A percentile compares a stretch with the other conserved stretches of the same genome.
Evolutionary conservation across 1,284 basidiomycete genomes (phyloP).

Genomic region (Pascua sp.): DNA sequence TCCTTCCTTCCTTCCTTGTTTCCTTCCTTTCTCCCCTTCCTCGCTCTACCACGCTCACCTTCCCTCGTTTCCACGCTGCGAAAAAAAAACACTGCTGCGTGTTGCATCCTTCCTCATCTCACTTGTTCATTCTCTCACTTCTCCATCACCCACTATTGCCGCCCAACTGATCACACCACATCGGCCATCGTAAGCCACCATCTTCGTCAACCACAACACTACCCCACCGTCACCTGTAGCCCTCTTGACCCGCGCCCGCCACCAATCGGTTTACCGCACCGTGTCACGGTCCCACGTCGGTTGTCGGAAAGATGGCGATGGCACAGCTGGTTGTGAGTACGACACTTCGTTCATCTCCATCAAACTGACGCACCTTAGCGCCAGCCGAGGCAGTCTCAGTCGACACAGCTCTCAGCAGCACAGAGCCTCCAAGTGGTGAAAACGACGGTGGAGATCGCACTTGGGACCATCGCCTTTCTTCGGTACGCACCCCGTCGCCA

Average conservation of each 20-base stretch:
- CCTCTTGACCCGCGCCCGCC: too few relatives aligned
- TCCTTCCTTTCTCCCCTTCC: too few relatives aligned
- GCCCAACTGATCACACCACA: neutral
- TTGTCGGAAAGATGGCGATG: too few relatives aligned
- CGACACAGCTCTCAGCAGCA: neutral
- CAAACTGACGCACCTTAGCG: neutral
- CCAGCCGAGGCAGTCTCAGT: neutral
- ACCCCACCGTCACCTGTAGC: too few relatives aligned
- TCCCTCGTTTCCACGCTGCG: neutral
- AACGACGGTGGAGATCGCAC: neutral
- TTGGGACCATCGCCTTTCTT: neutral
- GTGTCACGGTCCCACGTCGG: too few relatives aligned
- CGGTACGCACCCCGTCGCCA: neutral
- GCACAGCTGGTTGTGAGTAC: slow-evolving; percentile 1
- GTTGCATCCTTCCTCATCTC: neutral
- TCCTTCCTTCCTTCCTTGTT: too few relatives aligned
- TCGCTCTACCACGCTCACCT: neutral
- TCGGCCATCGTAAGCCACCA: neutral
- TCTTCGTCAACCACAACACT: too few relatives aligned
- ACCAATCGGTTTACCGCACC: too few relatives aligned
- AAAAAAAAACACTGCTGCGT: neutral
- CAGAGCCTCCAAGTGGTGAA: neutral
- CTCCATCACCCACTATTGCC: neutral
- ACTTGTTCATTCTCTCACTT: neutral
- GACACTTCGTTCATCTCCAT: neutral